Evolutionary conservation across 139 green algal genomes (phyloP), one percentile per base, ranked within the genome.

Genomic region (Mesotaenium endlicherianum): DNA sequence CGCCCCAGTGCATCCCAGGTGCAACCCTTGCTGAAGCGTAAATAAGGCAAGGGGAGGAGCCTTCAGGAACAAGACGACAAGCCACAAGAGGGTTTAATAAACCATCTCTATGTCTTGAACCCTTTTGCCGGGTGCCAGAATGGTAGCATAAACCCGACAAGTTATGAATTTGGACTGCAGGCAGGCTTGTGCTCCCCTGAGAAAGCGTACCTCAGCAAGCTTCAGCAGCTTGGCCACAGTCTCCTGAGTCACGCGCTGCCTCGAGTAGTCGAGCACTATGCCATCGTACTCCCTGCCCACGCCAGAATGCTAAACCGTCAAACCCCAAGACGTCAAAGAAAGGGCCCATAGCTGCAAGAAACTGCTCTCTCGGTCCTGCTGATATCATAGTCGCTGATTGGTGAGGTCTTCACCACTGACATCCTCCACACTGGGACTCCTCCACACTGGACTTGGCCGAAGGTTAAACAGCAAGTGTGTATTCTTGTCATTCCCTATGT

Each of bases 221-320:
- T 75, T 44, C n/a, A 92, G 70, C 8, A 93, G 87, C 75, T 88
- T 87, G 11, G 95, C 55, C 45, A 98, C 83, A 0, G 97, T 99
- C 49, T 98, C 90, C 8, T 82, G 45, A 1, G 94, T 98, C 26
- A 75, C 88, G 2, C 94, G 90, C 88, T 99, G 96, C 42, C 96
- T 91, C 0, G 91, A 94, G 82, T 96, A 96, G 85, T 99, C 96
- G 39, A 93, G 57, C 67, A 95, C 92, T n/a, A 98, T 88, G 55
- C 93, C 93, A 75, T 97, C 87, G 58, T 91, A 86, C 91, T 98
- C 95, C 58, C 81, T 87, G 43, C 26, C 43, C n/a, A 81, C 82
- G 67, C 70, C 11, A 38, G 39, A 93, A 55, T 60, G 95, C 92
- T n/a, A 98, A 87, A 49, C 93, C 93, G 70, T 97, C 87, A 55